Base-by-base conservation (phyloP, 495 filamentous ascomycete species). In the Elasticomyces elasticus region DNA sequence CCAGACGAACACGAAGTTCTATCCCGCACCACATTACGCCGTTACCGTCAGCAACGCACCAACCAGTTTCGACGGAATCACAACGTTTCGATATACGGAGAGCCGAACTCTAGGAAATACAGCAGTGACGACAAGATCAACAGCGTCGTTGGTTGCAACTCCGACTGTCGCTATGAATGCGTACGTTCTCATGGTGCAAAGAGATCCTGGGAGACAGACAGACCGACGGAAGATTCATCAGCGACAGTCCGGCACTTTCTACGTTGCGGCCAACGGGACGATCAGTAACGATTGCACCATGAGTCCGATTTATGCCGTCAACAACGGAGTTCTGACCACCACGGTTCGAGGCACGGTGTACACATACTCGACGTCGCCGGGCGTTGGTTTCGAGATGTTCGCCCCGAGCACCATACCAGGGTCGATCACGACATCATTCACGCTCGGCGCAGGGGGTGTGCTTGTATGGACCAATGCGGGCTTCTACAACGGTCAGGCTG, bases 221-320 rank as follows among this genome's bases (percentile, higher is more conserved):
- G 23, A 52, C 22, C 12, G 13, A 17, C 35, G 49, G 15, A 52
- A 20, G 17, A 41, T 52, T 20, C 28, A 51, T 9, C 43, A 44
- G 24, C 54, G 54, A 12, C 54, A 56, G 19, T 26, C 46, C 12
- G 54, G 54, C 17, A 13, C 45, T n/a, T 42, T 43, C 28, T 52
- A 28, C 26, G 24, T 58, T 13, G 17, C 12, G n/a, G 22, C 51
- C 42, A 49, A 58, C 25, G 55, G 55, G 17, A 43, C 50, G 13
- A 27, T 53, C 26, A 53, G 49, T 19, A 53, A 53, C 37, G 55
- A 58, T 20, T 58, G 55, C 49, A 58, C 55, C 7, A 10, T 20
- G 11, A 31, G 20, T 17, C 55, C 55, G 20, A 43, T 58, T 19
- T 58, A 58, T 33, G 35, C 49, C 10, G 31, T 52, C 27, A 47